A percentile compares a stretch with the other conserved stretches of the same genome.
These are phyloP conservation scores for Boletus rubropictus DNA, from an alignment of 768 basidiomycete species.

Conservation along the genomic window DNA sequence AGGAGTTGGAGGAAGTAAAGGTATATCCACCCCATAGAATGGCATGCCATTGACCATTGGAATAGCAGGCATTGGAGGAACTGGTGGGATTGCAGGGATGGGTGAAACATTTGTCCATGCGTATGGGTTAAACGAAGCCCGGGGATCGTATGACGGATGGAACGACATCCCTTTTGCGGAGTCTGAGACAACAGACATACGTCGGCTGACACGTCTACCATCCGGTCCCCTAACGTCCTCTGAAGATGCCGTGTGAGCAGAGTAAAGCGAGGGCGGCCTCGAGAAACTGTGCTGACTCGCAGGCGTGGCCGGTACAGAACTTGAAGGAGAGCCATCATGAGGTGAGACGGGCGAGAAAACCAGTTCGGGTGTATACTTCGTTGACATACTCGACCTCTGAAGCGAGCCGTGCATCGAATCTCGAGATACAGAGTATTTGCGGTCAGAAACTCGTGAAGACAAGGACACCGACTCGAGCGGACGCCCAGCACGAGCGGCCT, in stretches of 20 bases:
- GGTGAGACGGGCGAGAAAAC: slow-evolving; percentile 31
- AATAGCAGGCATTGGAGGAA: slow-evolving; percentile 33
- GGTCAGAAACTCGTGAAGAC: slow-evolving; percentile 19
- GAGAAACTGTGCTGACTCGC: slow-evolving; percentile 37
- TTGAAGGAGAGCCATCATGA: slow-evolving; percentile 45
- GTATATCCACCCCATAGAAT: slow-evolving; percentile 53
- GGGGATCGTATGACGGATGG: slow-evolving; percentile 25
- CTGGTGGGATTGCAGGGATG: slow-evolving; percentile 30
- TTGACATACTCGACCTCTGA: slow-evolving; percentile 30
- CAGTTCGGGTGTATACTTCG: slow-evolving; percentile 44
- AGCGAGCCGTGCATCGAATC: slow-evolving; percentile 30
- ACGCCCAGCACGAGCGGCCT: slow-evolving; percentile 47
- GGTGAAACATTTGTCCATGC: slow-evolving; percentile 18
- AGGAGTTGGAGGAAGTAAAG: slow-evolving; percentile 64
- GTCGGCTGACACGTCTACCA: slow-evolving; percentile 34
- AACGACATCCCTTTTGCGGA: slow-evolving; percentile 27
- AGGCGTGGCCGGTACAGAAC: slow-evolving; percentile 40
- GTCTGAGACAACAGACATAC: slow-evolving; percentile 37
- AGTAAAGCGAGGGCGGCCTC: slow-evolving; percentile 53
- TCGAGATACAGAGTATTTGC: slow-evolving; percentile 35
- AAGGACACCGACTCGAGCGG: slow-evolving; percentile 20
- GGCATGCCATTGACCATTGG: slow-evolving; percentile 35
- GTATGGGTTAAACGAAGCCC: slow-evolving; percentile 25
- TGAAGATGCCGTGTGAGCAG: slow-evolving; percentile 49
- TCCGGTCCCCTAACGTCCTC: slow-evolving; percentile 46